phyloP scores from a whole-genome alignment of 306 rosid species.

The Carpinus fangiana region DNA sequence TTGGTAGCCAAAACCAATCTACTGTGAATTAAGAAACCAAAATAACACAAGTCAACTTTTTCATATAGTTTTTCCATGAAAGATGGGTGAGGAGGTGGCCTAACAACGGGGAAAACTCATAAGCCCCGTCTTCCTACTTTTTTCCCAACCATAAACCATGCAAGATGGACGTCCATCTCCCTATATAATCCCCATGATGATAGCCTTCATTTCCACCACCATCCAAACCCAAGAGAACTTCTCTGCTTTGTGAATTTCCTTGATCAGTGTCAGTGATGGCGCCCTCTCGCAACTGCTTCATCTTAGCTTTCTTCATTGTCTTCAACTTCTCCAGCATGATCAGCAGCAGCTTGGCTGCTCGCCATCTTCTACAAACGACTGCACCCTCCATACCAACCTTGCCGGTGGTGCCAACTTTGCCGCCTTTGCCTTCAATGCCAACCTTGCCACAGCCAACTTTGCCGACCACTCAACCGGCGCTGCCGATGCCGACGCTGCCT shows the following conservation, averaged over 20 bases:
- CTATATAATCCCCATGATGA: neutral
- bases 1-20: neutral
- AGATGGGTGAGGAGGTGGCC: neutral
- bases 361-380: slow-evolving; percentile 38
- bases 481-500: slow-evolving; percentile 27
- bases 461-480: slow-evolving; percentile 28
- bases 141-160: neutral
- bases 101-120: neutral
- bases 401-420: slow-evolving; percentile 19
- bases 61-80: neutral
- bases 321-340: slow-evolving; percentile 21
- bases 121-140: neutral
- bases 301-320: slow-evolving; percentile 21
- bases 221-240: neutral
- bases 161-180: neutral
- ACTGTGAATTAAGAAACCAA: neutral
- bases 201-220: neutral
- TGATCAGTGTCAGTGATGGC: slow-evolving; percentile 17
- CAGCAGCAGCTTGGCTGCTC: slow-evolving; percentile 23
- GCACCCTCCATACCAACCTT: neutral
- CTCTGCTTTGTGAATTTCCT: neutral
- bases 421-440: slow-evolving; percentile 28
- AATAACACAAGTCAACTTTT: neutral
- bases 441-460: slow-evolving; percentile 27
- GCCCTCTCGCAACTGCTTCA: neutral